Evolutionary conservation across 2,329 filamentous ascomycete genomes (phyloP).

Genomic region (Xylaria polymorpha): DNA sequence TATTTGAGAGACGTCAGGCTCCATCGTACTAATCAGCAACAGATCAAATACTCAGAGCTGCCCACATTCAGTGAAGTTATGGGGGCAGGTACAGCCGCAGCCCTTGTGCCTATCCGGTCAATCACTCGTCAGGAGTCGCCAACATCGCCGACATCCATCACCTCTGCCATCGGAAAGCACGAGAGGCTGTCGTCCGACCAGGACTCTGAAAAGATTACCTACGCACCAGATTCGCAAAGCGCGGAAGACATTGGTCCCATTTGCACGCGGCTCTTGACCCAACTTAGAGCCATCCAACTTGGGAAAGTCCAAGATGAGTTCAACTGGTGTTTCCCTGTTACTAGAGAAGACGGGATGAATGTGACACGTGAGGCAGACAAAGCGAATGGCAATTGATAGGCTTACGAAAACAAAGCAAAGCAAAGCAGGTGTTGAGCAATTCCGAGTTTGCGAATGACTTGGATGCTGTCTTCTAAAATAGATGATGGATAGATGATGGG

Average conservation of each 20-base stretch:
- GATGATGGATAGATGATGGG: neutral
- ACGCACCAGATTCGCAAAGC: slow-evolving; percentile 59
- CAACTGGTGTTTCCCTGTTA: slow-evolving; percentile 72
- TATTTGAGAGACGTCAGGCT: neutral
- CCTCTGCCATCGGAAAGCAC: slow-evolving; percentile 51
- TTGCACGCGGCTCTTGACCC: slow-evolving; percentile 76
- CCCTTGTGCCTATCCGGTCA: slow-evolving; percentile 89
- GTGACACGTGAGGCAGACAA: slow-evolving; percentile 52
- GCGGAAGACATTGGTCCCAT: slow-evolving; percentile 78
- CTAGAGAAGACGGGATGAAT: slow-evolving; percentile 58
- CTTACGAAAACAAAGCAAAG: neutral
- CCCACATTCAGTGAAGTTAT: slow-evolving; percentile 76
- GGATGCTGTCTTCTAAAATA: slow-evolving; percentile 2
- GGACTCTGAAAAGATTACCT: slow-evolving; percentile 63
- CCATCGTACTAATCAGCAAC: slow-evolving; percentile 34
- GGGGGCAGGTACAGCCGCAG: slow-evolving; percentile 91
- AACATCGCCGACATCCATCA: slow-evolving; percentile 55
- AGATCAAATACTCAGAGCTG: slow-evolving; percentile 73
- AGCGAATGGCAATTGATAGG: slow-evolving; percentile 42
- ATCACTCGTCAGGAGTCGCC: slow-evolving; percentile 74
- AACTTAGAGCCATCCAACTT: slow-evolving; percentile 86
- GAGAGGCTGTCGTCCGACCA: slow-evolving; percentile 54
- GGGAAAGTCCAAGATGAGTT: slow-evolving; percentile 82
- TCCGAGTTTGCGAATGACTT: neutral
- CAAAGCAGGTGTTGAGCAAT: neutral